These are phyloP conservation scores for Desmodesmus armatus DNA, from an alignment of 139 green algal species.

Conservation along the genomic window DNA sequence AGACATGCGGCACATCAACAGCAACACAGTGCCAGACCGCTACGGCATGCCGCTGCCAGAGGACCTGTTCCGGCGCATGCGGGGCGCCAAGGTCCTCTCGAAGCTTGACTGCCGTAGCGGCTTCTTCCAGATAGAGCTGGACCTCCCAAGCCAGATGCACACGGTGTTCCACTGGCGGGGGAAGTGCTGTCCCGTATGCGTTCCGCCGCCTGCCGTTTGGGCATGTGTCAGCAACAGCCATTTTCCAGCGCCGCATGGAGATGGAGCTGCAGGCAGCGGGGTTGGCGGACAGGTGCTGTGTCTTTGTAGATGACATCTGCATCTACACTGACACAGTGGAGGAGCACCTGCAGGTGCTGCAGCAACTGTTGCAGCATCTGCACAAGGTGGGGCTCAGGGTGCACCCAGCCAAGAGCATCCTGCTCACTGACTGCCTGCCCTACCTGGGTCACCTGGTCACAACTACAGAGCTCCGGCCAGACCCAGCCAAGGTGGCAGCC, in stretches of 20 bases:
- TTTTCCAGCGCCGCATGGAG: constrained; percentile 43
- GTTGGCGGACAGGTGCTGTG: not conserved
- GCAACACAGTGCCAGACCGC: no score
- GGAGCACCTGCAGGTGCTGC: constrained; percentile 41
- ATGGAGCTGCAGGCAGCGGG: constrained; percentile 11
- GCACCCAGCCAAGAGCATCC: constrained; percentile 46
- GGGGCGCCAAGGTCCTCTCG: no score
- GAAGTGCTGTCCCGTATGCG: constrained; percentile 8
- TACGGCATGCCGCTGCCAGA: no score
- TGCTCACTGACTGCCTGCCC: constrained; percentile 14
- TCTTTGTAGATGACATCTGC: constrained; percentile 55
- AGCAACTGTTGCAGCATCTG: constrained; percentile 34
- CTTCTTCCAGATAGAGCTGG: no score
- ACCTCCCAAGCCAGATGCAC: no score
- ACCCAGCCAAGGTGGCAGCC: constrained; percentile 47
- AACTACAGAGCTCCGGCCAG: constrained; percentile 21
- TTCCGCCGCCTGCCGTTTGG: constrained; percentile 44
- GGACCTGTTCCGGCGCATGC: no score
- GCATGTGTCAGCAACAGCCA: constrained; percentile 24
- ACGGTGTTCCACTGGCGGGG: constrained; percentile 46
- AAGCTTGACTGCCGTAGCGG: no score
- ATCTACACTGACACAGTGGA: not conserved
- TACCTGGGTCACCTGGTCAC: constrained; percentile 57
- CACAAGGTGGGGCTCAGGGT: not conserved
- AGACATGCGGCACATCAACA: no score